Percentiles rank a stretch among this genome's conserved stretches.
These are phyloP conservation scores for Chrysochromulina tobinii DNA, from an alignment of 78 protist species.

Conservation along the genomic window DNA sequence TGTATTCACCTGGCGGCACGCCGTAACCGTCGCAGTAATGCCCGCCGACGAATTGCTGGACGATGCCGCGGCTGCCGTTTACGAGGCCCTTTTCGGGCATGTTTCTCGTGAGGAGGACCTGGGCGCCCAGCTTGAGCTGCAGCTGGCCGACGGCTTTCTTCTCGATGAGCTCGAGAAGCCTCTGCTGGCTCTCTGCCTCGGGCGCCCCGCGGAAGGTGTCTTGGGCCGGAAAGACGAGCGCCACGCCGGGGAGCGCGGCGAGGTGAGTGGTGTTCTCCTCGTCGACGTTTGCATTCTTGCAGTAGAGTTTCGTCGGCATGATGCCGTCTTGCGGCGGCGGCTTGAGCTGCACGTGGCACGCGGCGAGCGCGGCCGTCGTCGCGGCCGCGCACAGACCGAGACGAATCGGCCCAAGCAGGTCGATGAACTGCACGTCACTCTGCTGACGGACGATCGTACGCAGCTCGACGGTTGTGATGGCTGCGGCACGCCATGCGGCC, in stretches of 20 bases:
- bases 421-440: neutral
- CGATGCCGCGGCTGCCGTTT: constrained; percentile 35
- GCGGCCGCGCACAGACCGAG: neutral
- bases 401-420: neutral
- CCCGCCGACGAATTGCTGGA: neutral
- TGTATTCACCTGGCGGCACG: neutral
- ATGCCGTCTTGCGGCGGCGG: neutral
- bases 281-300: neutral
- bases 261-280: neutral
- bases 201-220: neutral
- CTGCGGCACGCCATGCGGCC: neutral
- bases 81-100: neutral
- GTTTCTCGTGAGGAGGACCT: constrained; percentile 42
- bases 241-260: neutral
- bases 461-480: neutral
- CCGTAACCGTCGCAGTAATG: neutral
- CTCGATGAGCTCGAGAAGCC: neutral
- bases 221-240: neutral
- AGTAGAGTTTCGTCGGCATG: neutral
- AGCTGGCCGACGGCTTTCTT: neutral
- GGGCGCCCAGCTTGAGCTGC: constrained; percentile 5
- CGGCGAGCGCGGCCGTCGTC: neutral
- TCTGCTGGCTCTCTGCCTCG: neutral
- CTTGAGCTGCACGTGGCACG: neutral
- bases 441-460: neutral